phyloP scores from a whole-genome alignment of 345 rosid genomes.

The Stellera chamaejasme region DNA sequence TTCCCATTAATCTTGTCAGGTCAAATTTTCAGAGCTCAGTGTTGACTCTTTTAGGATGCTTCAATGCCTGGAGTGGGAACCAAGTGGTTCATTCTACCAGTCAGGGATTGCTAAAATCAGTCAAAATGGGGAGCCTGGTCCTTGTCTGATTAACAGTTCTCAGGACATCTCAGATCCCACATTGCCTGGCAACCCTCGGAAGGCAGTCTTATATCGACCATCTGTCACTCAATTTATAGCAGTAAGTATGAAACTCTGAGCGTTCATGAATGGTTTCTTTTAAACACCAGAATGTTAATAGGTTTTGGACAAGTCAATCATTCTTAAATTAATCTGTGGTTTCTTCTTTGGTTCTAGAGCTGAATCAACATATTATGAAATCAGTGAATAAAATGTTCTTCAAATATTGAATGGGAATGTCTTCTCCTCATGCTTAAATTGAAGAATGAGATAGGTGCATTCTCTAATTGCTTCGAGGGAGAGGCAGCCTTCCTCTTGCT shows the following conservation, averaged over 20 bases:
- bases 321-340: too few species aligned
- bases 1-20: slow-evolving; percentile 32
- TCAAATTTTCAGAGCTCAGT: slow-evolving; percentile 94
- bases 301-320: too few species aligned
- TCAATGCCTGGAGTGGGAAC: slow-evolving; percentile 98
- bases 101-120: slow-evolving; percentile 40
- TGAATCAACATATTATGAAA: too few species aligned
- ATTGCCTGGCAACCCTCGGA: slow-evolving; percentile 80
- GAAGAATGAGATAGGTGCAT: too few species aligned
- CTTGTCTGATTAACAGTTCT: slow-evolving; percentile 42
- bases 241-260: slow-evolving; percentile 37
- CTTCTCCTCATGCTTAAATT: too few species aligned
- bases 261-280: neutral
- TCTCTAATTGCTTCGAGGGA: too few species aligned
- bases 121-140: slow-evolving; percentile 50
- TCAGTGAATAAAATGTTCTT: too few species aligned
- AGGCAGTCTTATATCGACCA: slow-evolving; percentile 82
- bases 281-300: too few species aligned
- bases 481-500: too few species aligned
- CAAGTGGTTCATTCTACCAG: slow-evolving; percentile 81
- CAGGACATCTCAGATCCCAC: slow-evolving; percentile 85
- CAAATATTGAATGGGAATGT: too few species aligned
- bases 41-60: slow-evolving; percentile 94
- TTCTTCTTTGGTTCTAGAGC: too few species aligned
- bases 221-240: slow-evolving; percentile 85